A percentile compares a stretch with the other conserved stretches of the same genome.
phyloP scores from a whole-genome alignment of 2,329 filamentous ascomycete species.

The Cytospora mali region DNA sequence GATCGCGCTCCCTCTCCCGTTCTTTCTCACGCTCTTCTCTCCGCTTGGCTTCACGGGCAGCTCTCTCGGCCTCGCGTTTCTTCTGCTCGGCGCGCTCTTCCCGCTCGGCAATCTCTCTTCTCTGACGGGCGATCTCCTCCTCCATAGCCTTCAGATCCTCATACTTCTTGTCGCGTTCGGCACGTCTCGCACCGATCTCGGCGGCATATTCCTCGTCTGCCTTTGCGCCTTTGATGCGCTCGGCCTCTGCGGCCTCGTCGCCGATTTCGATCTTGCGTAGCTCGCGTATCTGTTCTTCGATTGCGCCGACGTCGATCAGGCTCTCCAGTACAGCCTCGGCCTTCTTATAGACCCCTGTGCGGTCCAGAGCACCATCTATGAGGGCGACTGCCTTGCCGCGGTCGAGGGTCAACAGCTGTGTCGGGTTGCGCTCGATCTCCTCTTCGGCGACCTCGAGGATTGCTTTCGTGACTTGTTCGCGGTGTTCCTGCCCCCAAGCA shows the following conservation, averaged over 20 bases:
- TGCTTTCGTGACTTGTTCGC: constrained; percentile 65
- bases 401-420: constrained; percentile 71
- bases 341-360: constrained; percentile 73
- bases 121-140: constrained; percentile 62
- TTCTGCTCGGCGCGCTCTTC: constrained; percentile 45
- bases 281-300: constrained; percentile 70
- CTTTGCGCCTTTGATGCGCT: constrained; percentile 67
- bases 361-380: constrained; percentile 76
- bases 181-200: constrained; percentile 63
- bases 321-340: constrained; percentile 68
- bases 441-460: constrained; percentile 71
- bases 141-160: constrained; percentile 62
- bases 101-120: constrained; percentile 57
- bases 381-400: constrained; percentile 73
- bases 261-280: constrained; percentile 70
- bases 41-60: constrained; percentile 37
- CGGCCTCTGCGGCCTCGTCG: constrained; percentile 66
- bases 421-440: constrained; percentile 75
- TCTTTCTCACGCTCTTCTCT: constrained; percentile 44
- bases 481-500: constrained; percentile 60
- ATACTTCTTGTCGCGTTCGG: constrained; percentile 63
- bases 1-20: constrained; percentile 45
- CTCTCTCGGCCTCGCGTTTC: constrained; percentile 39
- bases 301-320: constrained; percentile 68
- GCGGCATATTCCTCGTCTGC: constrained; percentile 73